Conservation (phyloP, 208 protist genomes). For the Leishmania tropica region DNA sequence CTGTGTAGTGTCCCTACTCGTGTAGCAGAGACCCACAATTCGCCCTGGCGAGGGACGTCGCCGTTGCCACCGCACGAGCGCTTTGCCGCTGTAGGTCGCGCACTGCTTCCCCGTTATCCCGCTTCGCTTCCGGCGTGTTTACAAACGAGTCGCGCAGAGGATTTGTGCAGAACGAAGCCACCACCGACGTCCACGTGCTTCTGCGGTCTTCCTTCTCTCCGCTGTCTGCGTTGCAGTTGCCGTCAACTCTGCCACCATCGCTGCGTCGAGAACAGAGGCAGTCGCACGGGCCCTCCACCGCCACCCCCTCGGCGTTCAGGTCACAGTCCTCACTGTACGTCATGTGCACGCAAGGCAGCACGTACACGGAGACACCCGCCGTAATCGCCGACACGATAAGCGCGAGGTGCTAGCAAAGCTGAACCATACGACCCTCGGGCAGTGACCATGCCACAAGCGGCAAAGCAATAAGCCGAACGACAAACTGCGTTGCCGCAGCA, state of each 20-base stretch:
- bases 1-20: too few relatives aligned
- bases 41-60: too few relatives aligned
- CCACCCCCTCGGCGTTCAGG: not conserved
- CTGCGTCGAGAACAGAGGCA: too few relatives aligned
- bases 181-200: slow-evolving; percentile 31
- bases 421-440: slow-evolving; percentile 26
- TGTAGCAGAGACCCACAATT: too few relatives aligned
- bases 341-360: slow-evolving; percentile 24
- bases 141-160: slow-evolving; percentile 29
- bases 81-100: not conserved
- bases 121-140: slow-evolving; percentile 27
- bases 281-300: not conserved
- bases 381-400: slow-evolving; percentile 42
- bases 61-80: not conserved
- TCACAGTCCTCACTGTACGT: slow-evolving; percentile 13
- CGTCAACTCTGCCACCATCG: too few relatives aligned
- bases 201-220: not conserved
- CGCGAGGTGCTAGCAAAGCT: slow-evolving; percentile 66
- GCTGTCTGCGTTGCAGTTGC: not conserved
- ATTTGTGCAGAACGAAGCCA: slow-evolving; percentile 36
- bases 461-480: slow-evolving; percentile 50
- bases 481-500: slow-evolving; percentile 47
- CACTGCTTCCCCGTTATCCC: slow-evolving; percentile 17
- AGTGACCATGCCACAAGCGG: slow-evolving; percentile 68
- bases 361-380: slow-evolving; percentile 11